These are phyloP conservation scores for Striga asiatica DNA, from an alignment of 257 asterid genomes.

Conservation along the genomic window DNA sequence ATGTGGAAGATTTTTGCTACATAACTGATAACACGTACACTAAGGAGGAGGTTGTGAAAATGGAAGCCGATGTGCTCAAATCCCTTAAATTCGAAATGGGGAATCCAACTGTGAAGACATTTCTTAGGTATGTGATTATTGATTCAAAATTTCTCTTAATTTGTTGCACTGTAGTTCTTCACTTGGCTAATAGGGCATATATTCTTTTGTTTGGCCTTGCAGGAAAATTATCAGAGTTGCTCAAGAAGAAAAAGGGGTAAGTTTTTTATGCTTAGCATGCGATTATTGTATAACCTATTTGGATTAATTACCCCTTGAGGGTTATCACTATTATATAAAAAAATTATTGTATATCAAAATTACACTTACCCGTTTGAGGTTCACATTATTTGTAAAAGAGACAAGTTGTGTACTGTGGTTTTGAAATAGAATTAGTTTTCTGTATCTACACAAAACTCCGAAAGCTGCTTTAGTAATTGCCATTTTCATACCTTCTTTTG, in stretches of 20 bases:
- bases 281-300: too few species aligned
- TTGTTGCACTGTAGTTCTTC: not conserved
- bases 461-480: too few species aligned
- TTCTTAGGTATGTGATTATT: slow-evolving; percentile 44
- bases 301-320: too few species aligned
- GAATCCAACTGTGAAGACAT: slow-evolving; percentile 59
- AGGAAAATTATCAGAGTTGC: slow-evolving; percentile 46
- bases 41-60: slow-evolving; percentile 56
- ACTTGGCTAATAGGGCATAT: slow-evolving; percentile 13
- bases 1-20: slow-evolving; percentile 67
- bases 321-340: too few species aligned
- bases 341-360: too few species aligned
- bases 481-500: too few species aligned
- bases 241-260: slow-evolving; percentile 54
- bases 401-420: too few species aligned
- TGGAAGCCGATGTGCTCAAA: slow-evolving; percentile 78
- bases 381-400: too few species aligned
- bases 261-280: not conserved
- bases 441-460: too few species aligned
- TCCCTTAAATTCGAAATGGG: slow-evolving; percentile 82
- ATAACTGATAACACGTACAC: slow-evolving; percentile 66
- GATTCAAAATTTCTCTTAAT: not conserved
- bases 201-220: slow-evolving; percentile 13
- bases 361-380: too few species aligned
- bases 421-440: too few species aligned